Conservation (phyloP, 257 asterid species). For the Capsicum baccatum region DNA sequence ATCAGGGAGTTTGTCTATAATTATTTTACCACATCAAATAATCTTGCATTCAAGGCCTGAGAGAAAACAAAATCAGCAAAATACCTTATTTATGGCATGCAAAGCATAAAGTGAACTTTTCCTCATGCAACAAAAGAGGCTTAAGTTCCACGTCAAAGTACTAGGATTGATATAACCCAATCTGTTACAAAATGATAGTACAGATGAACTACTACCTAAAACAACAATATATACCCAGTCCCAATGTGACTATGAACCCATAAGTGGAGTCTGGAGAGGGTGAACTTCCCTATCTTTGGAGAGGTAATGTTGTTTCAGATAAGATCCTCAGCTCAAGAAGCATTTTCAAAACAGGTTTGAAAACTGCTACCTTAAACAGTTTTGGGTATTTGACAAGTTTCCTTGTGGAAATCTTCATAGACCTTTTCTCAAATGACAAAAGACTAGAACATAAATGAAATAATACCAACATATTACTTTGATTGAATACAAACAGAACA, state of each 20-base stretch:
- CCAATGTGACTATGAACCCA: too few species aligned
- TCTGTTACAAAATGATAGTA: not conserved
- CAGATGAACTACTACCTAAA: not conserved
- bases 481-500: not conserved
- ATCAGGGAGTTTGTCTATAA: not conserved
- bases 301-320: too few species aligned
- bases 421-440: not conserved
- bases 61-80: slow-evolving; percentile 12
- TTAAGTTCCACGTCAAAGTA: not conserved
- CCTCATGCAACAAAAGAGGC: slow-evolving; percentile 18
- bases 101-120: not conserved
- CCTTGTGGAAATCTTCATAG: not conserved
- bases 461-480: not conserved
- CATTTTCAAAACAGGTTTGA: too few species aligned
- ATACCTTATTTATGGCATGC: not conserved
- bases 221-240: too few species aligned
- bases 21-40: not conserved
- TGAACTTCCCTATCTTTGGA: too few species aligned
- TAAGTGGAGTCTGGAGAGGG: too few species aligned
- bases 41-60: not conserved
- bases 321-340: too few species aligned
- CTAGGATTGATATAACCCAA: slow-evolving; percentile 2
- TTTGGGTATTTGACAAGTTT: not conserved
- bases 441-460: not conserved
- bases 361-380: not conserved